These are phyloP conservation scores for Xylaria palmicola DNA, from an alignment of 495 filamentous ascomycete species.

Conservation along the genomic window DNA sequence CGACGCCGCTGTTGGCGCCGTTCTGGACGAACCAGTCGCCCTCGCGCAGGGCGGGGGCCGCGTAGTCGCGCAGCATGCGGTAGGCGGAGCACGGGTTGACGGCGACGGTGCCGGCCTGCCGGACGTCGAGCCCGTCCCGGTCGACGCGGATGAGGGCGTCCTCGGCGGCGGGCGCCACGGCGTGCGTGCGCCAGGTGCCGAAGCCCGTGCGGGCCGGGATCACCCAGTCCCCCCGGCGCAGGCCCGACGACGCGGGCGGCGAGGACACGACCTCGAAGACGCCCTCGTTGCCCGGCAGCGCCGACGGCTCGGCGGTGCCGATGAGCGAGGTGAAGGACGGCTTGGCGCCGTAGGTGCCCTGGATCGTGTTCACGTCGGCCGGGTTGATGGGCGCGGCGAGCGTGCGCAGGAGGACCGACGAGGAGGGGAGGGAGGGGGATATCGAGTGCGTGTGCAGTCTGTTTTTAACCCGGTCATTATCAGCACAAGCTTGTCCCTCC, in stretches of 20 bases:
- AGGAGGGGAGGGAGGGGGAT: constrained; percentile 71
- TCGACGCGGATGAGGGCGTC: constrained; percentile 65
- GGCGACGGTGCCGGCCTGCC: constrained; percentile 79
- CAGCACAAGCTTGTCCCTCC: background rate
- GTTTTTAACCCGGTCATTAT: background rate
- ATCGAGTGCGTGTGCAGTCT: constrained; percentile 82
- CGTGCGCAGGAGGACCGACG: constrained; percentile 61
- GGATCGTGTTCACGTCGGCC: constrained; percentile 89
- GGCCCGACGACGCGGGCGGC: constrained; percentile 12
- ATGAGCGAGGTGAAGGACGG: constrained; percentile 71
- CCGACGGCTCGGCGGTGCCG: constrained; percentile 67
- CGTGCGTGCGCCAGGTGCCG: constrained; percentile 93
- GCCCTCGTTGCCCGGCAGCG: constrained; percentile 76
- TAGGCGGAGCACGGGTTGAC: constrained; percentile 95
- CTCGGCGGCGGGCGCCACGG: constrained; percentile 59
- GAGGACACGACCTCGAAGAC: constrained; percentile 75
- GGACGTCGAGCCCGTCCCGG: constrained; percentile 61
- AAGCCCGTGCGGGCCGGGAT: constrained; percentile 77
- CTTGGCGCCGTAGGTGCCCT: constrained; percentile 91
- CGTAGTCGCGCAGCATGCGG: constrained; percentile 84
- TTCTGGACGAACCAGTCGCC: constrained; percentile 95
- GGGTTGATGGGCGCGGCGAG: constrained; percentile 93
- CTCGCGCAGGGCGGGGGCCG: constrained; percentile 43
- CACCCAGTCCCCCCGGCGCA: constrained; percentile 79
- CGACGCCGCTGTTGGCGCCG: constrained; percentile 90